Conservation (phyloP, 2,329 filamentous ascomycete species). For the Penicillium sp. region DNA sequence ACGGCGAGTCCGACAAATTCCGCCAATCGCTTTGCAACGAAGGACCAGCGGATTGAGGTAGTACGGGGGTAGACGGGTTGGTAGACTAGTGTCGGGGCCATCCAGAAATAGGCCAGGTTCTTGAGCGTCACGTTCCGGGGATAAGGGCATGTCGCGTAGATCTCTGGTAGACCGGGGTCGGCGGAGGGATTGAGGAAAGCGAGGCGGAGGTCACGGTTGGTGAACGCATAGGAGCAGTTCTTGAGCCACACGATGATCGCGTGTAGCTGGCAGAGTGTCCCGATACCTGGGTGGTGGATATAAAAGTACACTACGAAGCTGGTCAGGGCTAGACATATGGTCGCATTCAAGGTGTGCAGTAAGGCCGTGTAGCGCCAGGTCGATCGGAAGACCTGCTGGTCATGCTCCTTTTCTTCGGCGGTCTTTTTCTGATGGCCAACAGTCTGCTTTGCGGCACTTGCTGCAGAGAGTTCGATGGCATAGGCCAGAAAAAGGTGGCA, state of each 20-base stretch:
- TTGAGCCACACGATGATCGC: constrained; percentile 97
- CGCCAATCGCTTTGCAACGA: constrained; percentile 79
- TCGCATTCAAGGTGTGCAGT: constrained; percentile 82
- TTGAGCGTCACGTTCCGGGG: constrained; percentile 85
- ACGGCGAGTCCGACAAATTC: constrained; percentile 80
- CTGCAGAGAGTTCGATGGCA: constrained; percentile 83
- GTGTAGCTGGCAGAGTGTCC: constrained; percentile 87
- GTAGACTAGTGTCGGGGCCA: constrained; percentile 94
- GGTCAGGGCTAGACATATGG: constrained; percentile 78
- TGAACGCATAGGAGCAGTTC: constrained; percentile 93
- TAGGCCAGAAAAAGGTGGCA: constrained; percentile 91
- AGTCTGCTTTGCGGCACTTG: constrained; percentile 74
- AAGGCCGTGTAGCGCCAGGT: constrained; percentile 83
- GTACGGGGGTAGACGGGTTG: constrained; percentile 95
- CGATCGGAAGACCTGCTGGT: constrained; percentile 67
- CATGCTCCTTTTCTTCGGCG: constrained; percentile 64
- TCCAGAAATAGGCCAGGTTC: constrained; percentile 96
- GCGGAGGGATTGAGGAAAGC: constrained; percentile 80
- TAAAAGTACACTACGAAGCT: constrained; percentile 87
- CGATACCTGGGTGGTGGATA: constrained; percentile 92
- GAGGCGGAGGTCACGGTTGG: constrained; percentile 92
- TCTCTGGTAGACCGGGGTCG: constrained; percentile 73
- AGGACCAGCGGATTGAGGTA: constrained; percentile 79
- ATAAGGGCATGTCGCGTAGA: constrained; percentile 86
- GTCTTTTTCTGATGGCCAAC: constrained; percentile 64